Base-by-base conservation (phyloP, 2,329 filamentous ascomycete species). In the Talaromyces sp. region DNA sequence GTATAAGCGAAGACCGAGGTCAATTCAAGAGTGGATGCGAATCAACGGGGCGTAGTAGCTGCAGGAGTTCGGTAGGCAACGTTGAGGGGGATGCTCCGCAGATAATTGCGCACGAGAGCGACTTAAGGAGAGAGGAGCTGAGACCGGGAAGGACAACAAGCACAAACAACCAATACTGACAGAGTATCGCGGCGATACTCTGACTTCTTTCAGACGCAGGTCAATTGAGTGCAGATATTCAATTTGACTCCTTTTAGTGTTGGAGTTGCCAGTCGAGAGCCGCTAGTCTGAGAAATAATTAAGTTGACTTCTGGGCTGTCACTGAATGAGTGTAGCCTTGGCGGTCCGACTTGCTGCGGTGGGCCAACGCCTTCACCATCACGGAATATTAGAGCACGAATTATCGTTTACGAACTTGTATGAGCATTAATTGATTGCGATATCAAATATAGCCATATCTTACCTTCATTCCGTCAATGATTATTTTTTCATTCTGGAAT, bases 51-150 rank as follows among this genome's bases (percentile, higher is more conserved):
- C 33, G 52, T 39, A 37, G 52, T 22, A 56, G 33, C 52, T 37
- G 33, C 33, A 22, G n/a, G 33, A 54, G 16, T 48, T 58, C 35
- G 47, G 37, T 41, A 52, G 50, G 50, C 35, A 39, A 39, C 50
- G 48, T 47, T 61, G 63, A 65, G 58, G 52, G 64, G 50, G 58
- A 52, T 60, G 64, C 59, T 65, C 60, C 60, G 59, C 59, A 58
- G 33, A 39, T 39, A 62, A 56, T 57, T 62, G 58, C 60, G 64
- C 64, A 65, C 64, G 64, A 65, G 64, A 65, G 59, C 59, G 52
- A 50, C 64, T 62, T 37, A 19, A 37, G 33, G 33, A 37, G 52
- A 52, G 52, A 52, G 33, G 19, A 48, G 63, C 47, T 59, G 59
- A 50, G 43, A 43, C 41, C 27, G 52, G 52, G 41, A 33, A 48